Base-by-base conservation (phyloP, 1,284 basidiomycete genomes). In the Gymnopus androsaceus region DNA sequence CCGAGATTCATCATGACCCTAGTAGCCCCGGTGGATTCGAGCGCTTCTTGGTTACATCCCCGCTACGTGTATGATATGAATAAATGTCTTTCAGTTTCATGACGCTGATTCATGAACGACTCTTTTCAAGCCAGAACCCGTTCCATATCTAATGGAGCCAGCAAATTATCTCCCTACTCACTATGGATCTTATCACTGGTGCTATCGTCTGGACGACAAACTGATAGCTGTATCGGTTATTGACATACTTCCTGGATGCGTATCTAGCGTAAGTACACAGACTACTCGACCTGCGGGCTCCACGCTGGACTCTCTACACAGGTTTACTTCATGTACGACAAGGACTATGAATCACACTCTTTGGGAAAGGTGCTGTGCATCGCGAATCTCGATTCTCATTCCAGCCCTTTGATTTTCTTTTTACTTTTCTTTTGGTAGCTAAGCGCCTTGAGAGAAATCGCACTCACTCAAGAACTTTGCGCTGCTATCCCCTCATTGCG, bases 281-380 rank as follows among this genome's bases (percentile, higher is more conserved):
- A 4, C 11, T 30, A 3, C 15, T 11, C 11, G 31, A 28, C 36
- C n/a, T 31, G 11, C 17, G 21, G 14, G n/a, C 25, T 31, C 9
- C 4, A 41, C 27, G 33, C 27, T 4, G 6, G 4, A 19, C 5
- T 51, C 14, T 23, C n/a, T 4, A 30, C 28, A 42, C 21, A 53
- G 51, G 51, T 99, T 8, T 99, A 99, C 72, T 95, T 98, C 69
- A 89, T 96, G 75, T 98, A 97, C 74, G 85, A 94, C 65, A 84
- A 86, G 7, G 78, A 79, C 33, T 95, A 85, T 80, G 87, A 90
- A 38, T 77, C 78, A 42, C 83, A 84, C 66, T 88, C 90, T 11
- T 69, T 98, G 25, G 96, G 97, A 44, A 98, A 96, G 78, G 86
- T 89, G 58, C 48, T 62, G 59, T n/a, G n/a, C 42, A 33, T 7